Conservation (phyloP, 208 protist species). For the Jaenimonas drosophilae region DNA sequence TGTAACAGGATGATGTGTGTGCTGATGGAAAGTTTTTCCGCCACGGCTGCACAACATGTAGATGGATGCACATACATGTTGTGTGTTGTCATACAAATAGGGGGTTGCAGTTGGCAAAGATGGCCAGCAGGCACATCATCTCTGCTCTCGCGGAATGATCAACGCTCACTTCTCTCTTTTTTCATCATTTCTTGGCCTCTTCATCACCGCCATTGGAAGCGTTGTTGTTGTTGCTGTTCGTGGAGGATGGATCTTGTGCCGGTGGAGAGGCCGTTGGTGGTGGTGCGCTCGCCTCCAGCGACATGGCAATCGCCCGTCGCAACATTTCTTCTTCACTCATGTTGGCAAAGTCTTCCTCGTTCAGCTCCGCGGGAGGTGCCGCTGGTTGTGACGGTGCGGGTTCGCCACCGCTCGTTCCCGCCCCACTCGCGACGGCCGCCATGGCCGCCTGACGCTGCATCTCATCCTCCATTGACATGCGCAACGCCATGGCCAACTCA, state of each 20-base stretch:
- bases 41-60: too few relatives aligned
- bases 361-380: not conserved
- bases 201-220: conserved; percentile 3
- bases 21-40: too few relatives aligned
- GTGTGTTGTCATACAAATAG: too few relatives aligned
- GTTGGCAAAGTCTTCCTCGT: conserved; percentile 24
- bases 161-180: too few relatives aligned
- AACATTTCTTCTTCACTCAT: conserved; percentile 86
- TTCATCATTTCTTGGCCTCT: too few relatives aligned
- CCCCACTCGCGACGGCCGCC: conserved; percentile 13
- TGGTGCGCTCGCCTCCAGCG: conserved; percentile 40
- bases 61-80: too few relatives aligned
- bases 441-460: conserved; percentile 77
- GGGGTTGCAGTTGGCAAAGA: too few relatives aligned
- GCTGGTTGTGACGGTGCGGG: not conserved
- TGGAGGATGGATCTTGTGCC: not conserved
- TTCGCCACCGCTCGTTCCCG: not conserved
- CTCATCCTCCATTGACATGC: conserved; percentile 93
- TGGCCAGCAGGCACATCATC: too few relatives aligned
- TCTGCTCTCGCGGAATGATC: too few relatives aligned
- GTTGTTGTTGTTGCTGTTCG: conserved; percentile 3
- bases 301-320: conserved; percentile 66
- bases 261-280: not conserved
- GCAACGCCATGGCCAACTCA: conserved; percentile 93
- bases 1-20: too few relatives aligned